Conservation (phyloP, 2,329 filamentous ascomycete species). For the Claviceps humidiphila region DNA sequence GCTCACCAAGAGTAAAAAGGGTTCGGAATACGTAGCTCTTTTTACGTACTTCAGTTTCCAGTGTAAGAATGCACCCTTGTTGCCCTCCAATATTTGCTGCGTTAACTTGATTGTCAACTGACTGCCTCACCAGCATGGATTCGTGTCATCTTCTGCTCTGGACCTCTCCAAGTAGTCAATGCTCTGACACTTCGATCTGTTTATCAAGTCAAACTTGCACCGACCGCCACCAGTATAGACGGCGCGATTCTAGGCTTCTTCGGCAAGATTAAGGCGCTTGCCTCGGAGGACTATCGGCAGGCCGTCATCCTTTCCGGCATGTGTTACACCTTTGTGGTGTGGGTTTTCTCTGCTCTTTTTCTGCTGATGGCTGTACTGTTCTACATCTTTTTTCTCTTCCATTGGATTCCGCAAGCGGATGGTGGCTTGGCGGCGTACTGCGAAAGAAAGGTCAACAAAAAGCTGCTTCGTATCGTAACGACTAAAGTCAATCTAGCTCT, state of each 20-base stretch:
- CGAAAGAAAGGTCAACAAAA: slow-evolving; percentile 77
- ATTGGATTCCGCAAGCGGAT: slow-evolving; percentile 74
- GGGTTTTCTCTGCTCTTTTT: slow-evolving; percentile 67
- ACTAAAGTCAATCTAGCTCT: slow-evolving; percentile 81
- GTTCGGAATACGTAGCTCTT: slow-evolving; percentile 76
- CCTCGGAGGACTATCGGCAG: slow-evolving; percentile 61
- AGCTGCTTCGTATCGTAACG: slow-evolving; percentile 72
- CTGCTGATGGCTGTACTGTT: slow-evolving; percentile 64
- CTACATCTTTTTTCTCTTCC: slow-evolving; percentile 82
- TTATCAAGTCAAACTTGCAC: slow-evolving; percentile 59
- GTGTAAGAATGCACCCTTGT: slow-evolving; percentile 26
- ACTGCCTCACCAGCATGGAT: slow-evolving; percentile 52
- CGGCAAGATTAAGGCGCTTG: slow-evolving; percentile 62
- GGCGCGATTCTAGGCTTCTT: slow-evolving; percentile 65
- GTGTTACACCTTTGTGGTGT: slow-evolving; percentile 82
- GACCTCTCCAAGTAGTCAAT: slow-evolving; percentile 84
- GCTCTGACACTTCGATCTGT: slow-evolving; percentile 79
- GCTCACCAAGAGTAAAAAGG: slow-evolving; percentile 82
- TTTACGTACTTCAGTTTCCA: slow-evolving; percentile 78
- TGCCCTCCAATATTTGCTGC: not conserved
- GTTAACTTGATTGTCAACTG: not conserved
- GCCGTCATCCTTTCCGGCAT: slow-evolving; percentile 78
- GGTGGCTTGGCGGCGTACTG: slow-evolving; percentile 77
- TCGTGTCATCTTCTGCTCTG: slow-evolving; percentile 79
- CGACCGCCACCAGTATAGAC: slow-evolving; percentile 37